Percentiles rank a stretch among this genome's conserved stretches.
phyloP scores from a whole-genome alignment of 2,329 filamentous ascomycete species.

The Keithomyces neogunnii region DNA sequence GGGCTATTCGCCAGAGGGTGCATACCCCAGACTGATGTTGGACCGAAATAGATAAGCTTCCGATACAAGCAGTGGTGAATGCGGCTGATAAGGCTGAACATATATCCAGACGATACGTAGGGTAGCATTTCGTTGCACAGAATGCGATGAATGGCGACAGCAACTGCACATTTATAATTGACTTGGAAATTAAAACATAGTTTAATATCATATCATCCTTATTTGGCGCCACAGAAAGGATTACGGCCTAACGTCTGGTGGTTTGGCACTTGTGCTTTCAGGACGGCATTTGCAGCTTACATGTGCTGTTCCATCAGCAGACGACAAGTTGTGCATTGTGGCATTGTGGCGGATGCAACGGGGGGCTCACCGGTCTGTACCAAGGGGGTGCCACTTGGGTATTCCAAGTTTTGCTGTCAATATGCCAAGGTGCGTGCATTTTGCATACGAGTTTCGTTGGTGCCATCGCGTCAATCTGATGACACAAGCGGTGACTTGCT shows the following conservation, averaged over 20 bases:
- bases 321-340: constrained; percentile 4
- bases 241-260: too few species aligned
- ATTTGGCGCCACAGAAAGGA: background rate
- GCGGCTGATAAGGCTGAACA: constrained; percentile 7
- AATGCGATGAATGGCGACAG: background rate
- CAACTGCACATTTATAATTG: background rate
- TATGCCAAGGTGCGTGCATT: background rate
- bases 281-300: background rate
- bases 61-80: background rate
- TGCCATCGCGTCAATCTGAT: too few species aligned
- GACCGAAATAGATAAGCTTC: too few species aligned
- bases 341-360: constrained; percentile 4
- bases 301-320: constrained; percentile 6
- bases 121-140: background rate
- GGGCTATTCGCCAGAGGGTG: too few species aligned
- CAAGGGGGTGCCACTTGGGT: constrained; percentile 1
- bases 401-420: too few species aligned
- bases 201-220: too few species aligned
- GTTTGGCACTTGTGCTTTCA: too few species aligned
- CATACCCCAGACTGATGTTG: too few species aligned
- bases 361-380: constrained; percentile 1
- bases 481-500: too few species aligned
- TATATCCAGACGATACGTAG: background rate
- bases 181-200: too few species aligned
- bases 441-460: background rate